These are phyloP conservation scores for Debaryomyces singareniensis DNA, from an alignment of 1,139 yeast genomes.

Conservation along the genomic window DNA sequence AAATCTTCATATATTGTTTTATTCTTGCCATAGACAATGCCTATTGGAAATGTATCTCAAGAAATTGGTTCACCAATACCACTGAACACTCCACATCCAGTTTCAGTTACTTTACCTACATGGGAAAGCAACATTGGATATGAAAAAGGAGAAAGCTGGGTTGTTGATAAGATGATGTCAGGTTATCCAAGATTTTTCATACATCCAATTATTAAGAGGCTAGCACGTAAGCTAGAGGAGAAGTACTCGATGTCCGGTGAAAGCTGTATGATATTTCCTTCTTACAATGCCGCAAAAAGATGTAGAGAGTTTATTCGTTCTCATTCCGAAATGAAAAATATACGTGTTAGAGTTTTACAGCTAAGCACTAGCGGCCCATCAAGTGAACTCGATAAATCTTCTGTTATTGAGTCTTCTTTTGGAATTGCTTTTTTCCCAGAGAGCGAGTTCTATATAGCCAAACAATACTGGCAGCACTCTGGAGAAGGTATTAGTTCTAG, in stretches of 20 bases:
- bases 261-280: slow-evolving; percentile 66
- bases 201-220: slow-evolving; percentile 63
- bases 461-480: slow-evolving; percentile 92
- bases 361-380: slow-evolving; percentile 68
- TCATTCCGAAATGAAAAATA: slow-evolving; percentile 20
- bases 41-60: slow-evolving; percentile 21
- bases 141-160: slow-evolving; percentile 86
- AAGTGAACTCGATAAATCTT: slow-evolving; percentile 51
- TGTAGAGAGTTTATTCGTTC: slow-evolving; percentile 70
- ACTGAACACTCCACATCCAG: slow-evolving; percentile 84
- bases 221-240: slow-evolving; percentile 41
- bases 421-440: slow-evolving; percentile 74
- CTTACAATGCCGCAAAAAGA: slow-evolving; percentile 71
- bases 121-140: slow-evolving; percentile 92
- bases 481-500: slow-evolving; percentile 94
- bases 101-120: slow-evolving; percentile 87
- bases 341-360: slow-evolving; percentile 63
- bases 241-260: slow-evolving; percentile 80
- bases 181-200: slow-evolving; percentile 90
- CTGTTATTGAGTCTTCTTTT: slow-evolving; percentile 57
- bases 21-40: too few relatives aligned
- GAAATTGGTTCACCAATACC: slow-evolving; percentile 83
- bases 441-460: slow-evolving; percentile 53
- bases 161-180: slow-evolving; percentile 68
- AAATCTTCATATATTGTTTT: too few relatives aligned